Conservation (phyloP, 2,329 filamentous ascomycete genomes). For the Aaosphaeria arxii region DNA sequence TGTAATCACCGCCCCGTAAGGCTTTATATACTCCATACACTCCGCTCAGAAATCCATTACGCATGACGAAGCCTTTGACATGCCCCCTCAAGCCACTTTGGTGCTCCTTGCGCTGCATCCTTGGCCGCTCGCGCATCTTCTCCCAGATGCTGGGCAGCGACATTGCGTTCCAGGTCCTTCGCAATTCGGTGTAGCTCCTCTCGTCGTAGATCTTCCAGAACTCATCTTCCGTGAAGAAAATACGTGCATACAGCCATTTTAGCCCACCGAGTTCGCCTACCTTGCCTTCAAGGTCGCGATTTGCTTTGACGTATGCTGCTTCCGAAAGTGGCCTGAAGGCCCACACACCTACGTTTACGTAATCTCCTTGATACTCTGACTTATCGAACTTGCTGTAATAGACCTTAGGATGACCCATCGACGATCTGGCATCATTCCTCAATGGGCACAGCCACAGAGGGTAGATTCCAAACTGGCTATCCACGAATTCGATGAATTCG, state of each 20-base stretch:
- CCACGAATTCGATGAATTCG: constrained; percentile 52
- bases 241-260: constrained; percentile 87
- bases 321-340: constrained; percentile 59
- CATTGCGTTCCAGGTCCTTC: constrained; percentile 61
- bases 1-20: constrained; percentile 28
- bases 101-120: constrained; percentile 38
- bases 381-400: constrained; percentile 4
- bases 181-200: constrained; percentile 60
- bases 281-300: constrained; percentile 69
- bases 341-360: constrained; percentile 64
- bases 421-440: constrained; percentile 28
- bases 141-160: constrained; percentile 67
- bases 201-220: constrained; percentile 67
- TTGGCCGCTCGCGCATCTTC: constrained; percentile 50
- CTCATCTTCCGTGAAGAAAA: constrained; percentile 71
- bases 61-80: constrained; percentile 21
- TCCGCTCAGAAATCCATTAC: constrained; percentile 31
- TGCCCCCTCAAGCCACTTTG: constrained; percentile 18
- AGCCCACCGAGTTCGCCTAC: constrained; percentile 69
- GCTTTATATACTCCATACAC: constrained; percentile 40
- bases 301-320: constrained; percentile 62
- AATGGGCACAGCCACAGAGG: constrained; percentile 59
- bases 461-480: constrained; percentile 48
- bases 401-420: constrained; percentile 25
- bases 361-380: constrained; percentile 2